Percentiles rank a stretch among this genome's conserved stretches.
Conservation (phyloP, 2,329 filamentous ascomycete genomes). For the Fusarium staphyleae region DNA sequence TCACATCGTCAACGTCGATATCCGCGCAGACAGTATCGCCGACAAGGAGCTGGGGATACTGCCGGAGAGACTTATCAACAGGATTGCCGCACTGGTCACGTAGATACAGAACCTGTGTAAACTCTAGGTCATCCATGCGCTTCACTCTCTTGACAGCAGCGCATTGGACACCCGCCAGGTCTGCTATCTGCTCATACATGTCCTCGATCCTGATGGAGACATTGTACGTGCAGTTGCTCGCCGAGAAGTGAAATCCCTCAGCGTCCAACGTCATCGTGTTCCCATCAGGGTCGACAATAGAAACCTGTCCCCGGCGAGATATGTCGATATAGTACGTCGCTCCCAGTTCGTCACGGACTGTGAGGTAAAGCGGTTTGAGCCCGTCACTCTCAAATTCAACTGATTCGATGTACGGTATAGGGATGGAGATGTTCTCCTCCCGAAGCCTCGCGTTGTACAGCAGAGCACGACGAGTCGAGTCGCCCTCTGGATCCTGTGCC, state of each 20-base stretch:
- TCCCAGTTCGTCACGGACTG: conserved; percentile 42
- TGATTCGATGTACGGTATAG: conserved; percentile 49
- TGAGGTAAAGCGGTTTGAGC: conserved; percentile 45
- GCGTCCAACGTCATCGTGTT: conserved; percentile 46
- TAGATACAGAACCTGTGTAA: conserved; percentile 45
- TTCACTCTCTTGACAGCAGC: conserved; percentile 32
- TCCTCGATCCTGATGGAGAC: conserved; percentile 45
- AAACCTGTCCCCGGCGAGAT: conserved; percentile 44
- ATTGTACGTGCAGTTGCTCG: conserved; percentile 44
- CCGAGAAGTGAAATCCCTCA: conserved; percentile 47
- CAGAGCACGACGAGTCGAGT: conserved; percentile 37
- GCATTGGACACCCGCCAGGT: conserved; percentile 44
- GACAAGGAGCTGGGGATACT: conserved; percentile 44
- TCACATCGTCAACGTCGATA: conserved; percentile 38
- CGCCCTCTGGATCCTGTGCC: conserved; percentile 33
- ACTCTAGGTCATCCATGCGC: conserved; percentile 40
- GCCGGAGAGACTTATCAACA: conserved; percentile 37
- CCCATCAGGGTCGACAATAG: conserved; percentile 43
- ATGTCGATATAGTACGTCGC: conserved; percentile 46
- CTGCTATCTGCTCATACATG: conserved; percentile 46
- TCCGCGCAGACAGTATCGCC: conserved; percentile 45
- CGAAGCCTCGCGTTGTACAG: conserved; percentile 45
- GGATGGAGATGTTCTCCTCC: conserved; percentile 44
- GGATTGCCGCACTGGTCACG: conserved; percentile 47
- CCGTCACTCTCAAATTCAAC: conserved; percentile 46